A percentile compares a stretch with the other conserved stretches of the same genome.
phyloP scores from a whole-genome alignment of 1,284 basidiomycete species.

The Malassezia arunalokei region DNA sequence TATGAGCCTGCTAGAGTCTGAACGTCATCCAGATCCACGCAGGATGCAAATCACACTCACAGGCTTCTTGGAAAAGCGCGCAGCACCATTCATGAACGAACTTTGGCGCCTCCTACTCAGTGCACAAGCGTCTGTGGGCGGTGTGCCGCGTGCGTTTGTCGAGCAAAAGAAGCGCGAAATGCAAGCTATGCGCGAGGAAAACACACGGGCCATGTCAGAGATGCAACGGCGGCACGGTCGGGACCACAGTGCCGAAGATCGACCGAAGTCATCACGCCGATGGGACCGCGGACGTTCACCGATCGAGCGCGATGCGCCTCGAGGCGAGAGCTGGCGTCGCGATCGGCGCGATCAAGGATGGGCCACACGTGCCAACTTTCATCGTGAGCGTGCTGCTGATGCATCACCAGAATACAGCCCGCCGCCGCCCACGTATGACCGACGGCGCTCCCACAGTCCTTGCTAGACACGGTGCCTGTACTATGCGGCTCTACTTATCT shows the following conservation, averaged over 20 bases:
- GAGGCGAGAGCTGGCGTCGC: background rate
- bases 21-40: slow-evolving; percentile 74
- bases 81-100: slow-evolving; percentile 69
- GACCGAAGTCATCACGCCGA: background rate
- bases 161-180: slow-evolving; percentile 93
- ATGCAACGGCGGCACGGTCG: background rate
- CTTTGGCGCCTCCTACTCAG: slow-evolving; percentile 82
- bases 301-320: background rate
- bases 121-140: slow-evolving; percentile 74
- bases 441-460: background rate
- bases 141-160: slow-evolving; percentile 82
- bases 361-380: background rate
- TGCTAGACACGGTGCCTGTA: background rate
- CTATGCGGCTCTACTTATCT: slow-evolving; percentile 14
- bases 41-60: slow-evolving; percentile 89
- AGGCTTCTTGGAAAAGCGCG: slow-evolving; percentile 68
- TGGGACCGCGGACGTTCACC: slow-evolving; percentile 15
- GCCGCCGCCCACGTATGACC: background rate
- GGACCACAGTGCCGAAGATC: background rate
- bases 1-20: slow-evolving; percentile 78
- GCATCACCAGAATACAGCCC: slow-evolving; percentile 1
- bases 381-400: background rate
- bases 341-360: slow-evolving; percentile 7
- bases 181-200: slow-evolving; percentile 51
- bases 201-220: slow-evolving; percentile 5